Evolutionary conservation across 2,329 filamentous ascomycete genomes (phyloP), one percentile per base, ranked within the genome.

Genomic region (Aspergillus nomiae): DNA sequence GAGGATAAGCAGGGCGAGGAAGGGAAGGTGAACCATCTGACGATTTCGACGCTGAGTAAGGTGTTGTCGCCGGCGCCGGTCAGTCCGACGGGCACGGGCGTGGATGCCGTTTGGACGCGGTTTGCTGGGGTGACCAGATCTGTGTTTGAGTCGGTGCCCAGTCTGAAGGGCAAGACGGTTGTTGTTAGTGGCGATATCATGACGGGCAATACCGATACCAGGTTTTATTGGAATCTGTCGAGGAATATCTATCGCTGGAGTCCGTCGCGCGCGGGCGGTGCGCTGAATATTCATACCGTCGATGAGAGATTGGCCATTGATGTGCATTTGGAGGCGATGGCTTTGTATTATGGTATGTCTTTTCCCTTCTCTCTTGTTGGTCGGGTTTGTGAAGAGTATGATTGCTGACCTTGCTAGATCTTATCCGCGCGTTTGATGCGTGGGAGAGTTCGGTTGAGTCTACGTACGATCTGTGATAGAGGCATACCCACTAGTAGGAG

Each of bases 171-270:
- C n/a, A 76, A 75, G 59, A 81, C 71, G 0, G 77, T 81, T 4
- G 71, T 83, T 8, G 78, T 81, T 0, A 76, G 76, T 11, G 79
- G 79, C 0, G 77, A 78, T 62, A 78, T 84, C 57, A 84, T 84
- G 81, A 84, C 82, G 1, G 83, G 82, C 0, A 86, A 85, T 58
- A 85, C 84, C 0, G 84, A 85, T 62, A 85, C 84, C 1, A 71
- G 78, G 4, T 83, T 84, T 65, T 85, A 85, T 67, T 85, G 83
- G 83, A 72, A 77, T 45, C 64, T 85, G 63, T 82, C 82, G n/a
- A 77, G 79, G 64, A 81, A 85, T 59, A 85, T 86, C 10, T 86
- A 84, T 67, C 75, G 84, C 1, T 85, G 83, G 69, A 82, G 78
- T 16, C 82, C 83, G 2, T 79, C 80, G 1, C 81, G 82, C 59